phyloP scores from a whole-genome alignment of 2,329 filamentous ascomycete species.

The Ophiostoma australiae region DNA sequence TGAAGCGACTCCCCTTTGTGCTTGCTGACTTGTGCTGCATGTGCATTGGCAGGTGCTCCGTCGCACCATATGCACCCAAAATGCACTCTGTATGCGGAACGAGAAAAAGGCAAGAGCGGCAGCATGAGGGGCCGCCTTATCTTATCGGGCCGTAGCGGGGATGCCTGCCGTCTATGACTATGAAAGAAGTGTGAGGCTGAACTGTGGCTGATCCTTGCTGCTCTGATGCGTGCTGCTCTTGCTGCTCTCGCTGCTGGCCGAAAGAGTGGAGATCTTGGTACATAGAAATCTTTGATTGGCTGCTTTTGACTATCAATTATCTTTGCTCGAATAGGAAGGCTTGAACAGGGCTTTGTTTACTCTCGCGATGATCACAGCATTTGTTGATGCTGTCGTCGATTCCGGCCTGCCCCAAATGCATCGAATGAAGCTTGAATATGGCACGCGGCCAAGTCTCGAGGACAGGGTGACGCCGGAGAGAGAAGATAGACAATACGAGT shows the following conservation, averaged over 20 bases:
- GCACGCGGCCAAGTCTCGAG: neutral
- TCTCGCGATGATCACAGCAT: neutral
- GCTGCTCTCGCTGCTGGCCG: too few species aligned
- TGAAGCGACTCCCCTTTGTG: neutral
- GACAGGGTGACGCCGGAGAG: neutral
- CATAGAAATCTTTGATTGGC: too few species aligned
- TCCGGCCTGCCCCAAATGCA: neutral
- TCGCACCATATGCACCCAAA: neutral
- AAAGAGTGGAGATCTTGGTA: too few species aligned
- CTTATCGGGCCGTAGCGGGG: slow-evolving; percentile 11
- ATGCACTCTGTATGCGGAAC: neutral
- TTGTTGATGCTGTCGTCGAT: neutral
- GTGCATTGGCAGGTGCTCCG: neutral
- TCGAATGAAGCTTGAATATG: neutral
- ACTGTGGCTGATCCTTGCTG: too few species aligned
- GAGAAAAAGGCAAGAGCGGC: neutral
- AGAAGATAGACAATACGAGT: neutral
- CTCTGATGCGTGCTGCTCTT: too few species aligned
- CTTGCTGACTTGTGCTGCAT: neutral
- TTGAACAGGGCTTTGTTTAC: slow-evolving; percentile 2
- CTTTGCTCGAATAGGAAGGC: neutral
- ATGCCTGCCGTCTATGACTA: neutral
- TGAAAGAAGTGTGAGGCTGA: too few species aligned
- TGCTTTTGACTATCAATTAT: too few species aligned
- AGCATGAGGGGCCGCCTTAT: slow-evolving; percentile 12